Evolutionary conservation across 1,284 basidiomycete species (phyloP).

Genomic region (Malassezia furfur): DNA sequence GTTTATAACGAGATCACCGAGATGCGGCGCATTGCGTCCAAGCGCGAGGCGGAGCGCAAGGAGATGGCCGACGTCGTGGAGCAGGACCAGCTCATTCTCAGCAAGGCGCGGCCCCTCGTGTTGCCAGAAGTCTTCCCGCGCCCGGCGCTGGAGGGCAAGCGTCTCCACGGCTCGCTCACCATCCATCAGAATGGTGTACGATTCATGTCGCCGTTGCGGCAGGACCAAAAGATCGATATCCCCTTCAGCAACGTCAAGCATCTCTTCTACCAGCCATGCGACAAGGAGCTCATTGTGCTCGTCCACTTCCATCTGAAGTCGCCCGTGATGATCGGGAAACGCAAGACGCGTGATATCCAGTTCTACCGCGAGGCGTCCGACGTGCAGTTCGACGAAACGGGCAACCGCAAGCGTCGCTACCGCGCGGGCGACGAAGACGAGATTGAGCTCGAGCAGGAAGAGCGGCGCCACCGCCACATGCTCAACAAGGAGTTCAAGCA

Average conservation of each 20-base stretch:
- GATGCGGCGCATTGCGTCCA: constrained; percentile 90
- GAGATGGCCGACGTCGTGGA: constrained; percentile 96
- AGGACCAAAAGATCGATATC: constrained; percentile 51
- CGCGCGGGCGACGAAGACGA: constrained; percentile 98
- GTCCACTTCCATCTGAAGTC: constrained; percentile 87
- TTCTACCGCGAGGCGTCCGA: constrained; percentile 97
- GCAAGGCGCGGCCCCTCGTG: constrained; percentile 52
- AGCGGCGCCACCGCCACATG: constrained; percentile 74
- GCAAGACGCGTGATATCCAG: constrained; percentile 95
- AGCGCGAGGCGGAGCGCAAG: constrained; percentile 92
- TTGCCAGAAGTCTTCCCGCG: constrained; percentile 87
- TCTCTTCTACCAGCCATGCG: constrained; percentile 97
- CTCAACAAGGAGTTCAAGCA: constrained; percentile 91
- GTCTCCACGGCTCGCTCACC: constrained; percentile 82
- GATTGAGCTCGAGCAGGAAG: constrained; percentile 96
- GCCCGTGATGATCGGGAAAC: constrained; percentile 98
- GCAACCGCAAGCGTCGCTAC: constrained; percentile 94
- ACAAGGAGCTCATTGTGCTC: constrained; percentile 88
- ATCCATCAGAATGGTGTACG: constrained; percentile 95
- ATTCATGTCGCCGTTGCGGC: constrained; percentile 64
- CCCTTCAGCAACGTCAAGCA: constrained; percentile 97
- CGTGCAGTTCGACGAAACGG: constrained; percentile 95
- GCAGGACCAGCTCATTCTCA: constrained; percentile 76
- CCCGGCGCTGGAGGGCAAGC: constrained; percentile 84
- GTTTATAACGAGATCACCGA: constrained; percentile 87